Evolutionary conservation across 352 stramenopile genomes (phyloP), one percentile per base, ranked within the genome.

Genomic region (Plasmopara viticola): DNA sequence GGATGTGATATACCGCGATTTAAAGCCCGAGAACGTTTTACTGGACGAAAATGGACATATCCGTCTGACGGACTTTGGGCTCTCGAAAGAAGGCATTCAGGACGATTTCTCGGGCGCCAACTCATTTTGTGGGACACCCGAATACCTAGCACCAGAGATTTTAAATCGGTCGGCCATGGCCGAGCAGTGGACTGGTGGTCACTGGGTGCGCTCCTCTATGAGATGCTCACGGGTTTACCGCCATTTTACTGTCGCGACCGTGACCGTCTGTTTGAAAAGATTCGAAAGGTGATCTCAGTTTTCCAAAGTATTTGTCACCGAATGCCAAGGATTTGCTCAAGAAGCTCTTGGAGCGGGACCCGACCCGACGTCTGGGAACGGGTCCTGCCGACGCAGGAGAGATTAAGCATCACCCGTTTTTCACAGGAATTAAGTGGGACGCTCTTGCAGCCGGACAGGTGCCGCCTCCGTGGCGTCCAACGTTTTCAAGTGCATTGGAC

Each of bases 71-170:
- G 96, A 99, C 75, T 99, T 99, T 86, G 97, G 96, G 0, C 77
- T 98, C 9, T 93, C 84, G 39, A 95, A 90, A 52, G 81, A 91
- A 59, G 81, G 78, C 31, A 92, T 90, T 44, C 75, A 89, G 45
- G 78, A 95, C 45, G 95, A 97, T 50, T 96, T 96, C 28, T 91
- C 78, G 5, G 96, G 97, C 39, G 95, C 97, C 17, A 96, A 98
- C 57, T 97, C 90, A 44, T 98, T 99, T 66, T 97, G 92, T 57
- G 96, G 96, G 43, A 98, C 95, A 39, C 95, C 95, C 14, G 95
- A 99, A 74, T 99, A 99, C 71, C 78, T 99, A n/a, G 94, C 96
- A n/a, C 96, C 96, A 7, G 96, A 99, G 86, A 98, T 99, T 69
- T 73, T 99, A 10, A 97, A 98, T 71, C 80, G 96, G 31, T 87